Base-by-base conservation (phyloP, 352 stramenopile species). In the Phytophthora capsici region DNA sequence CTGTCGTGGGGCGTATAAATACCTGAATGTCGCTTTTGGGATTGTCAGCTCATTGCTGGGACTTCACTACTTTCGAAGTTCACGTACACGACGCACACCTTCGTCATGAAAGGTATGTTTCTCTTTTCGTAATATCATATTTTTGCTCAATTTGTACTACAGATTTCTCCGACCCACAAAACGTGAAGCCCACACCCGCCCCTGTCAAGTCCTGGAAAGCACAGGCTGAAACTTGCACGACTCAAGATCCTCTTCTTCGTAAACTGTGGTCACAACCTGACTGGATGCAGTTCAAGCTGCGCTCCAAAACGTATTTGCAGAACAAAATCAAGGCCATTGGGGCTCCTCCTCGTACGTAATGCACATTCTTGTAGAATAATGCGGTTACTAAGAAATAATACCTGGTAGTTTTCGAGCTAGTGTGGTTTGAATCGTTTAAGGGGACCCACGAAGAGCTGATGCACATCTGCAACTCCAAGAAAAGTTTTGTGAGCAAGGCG, bases 361-460 rank as follows among this genome's bases (percentile, higher is more conserved):
- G 28, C 8, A 34, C 9, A 4, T 13, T 0, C 28, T n/a, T n/a
- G n/a, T n/a, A n/a, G n/a, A n/a, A n/a, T n/a, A n/a, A n/a, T n/a
- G 14, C 6, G 6, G n/a, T 26, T 30, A 12, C 14, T 54, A 41
- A 28, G 20, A 3, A 34, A 6, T 22, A 16, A 9, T 38, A 1
- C 17, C 4, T 25, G 38, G 12, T 32, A 94, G 86, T 93, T 32
- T 92, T 92, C 49, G 86, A 93, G 41, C 70, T 94, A 10, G 78
- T 93, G 26, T 94, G 86, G 86, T 90, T 94, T 36, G 86, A 94
- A 46, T 57, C 88, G 19, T 91, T 94, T 49, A 81, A 80, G 51
- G 83, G 86, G 38, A 81, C 90, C 5, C 77, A 88, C 53, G 71
- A 82, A 3, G 75, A 90, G 19, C 57, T 94, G 22, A 59, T 90